These are phyloP conservation scores for Pseudogymnoascus sp. DNA, from an alignment of 2,329 filamentous ascomycete species.

Conservation along the genomic window DNA sequence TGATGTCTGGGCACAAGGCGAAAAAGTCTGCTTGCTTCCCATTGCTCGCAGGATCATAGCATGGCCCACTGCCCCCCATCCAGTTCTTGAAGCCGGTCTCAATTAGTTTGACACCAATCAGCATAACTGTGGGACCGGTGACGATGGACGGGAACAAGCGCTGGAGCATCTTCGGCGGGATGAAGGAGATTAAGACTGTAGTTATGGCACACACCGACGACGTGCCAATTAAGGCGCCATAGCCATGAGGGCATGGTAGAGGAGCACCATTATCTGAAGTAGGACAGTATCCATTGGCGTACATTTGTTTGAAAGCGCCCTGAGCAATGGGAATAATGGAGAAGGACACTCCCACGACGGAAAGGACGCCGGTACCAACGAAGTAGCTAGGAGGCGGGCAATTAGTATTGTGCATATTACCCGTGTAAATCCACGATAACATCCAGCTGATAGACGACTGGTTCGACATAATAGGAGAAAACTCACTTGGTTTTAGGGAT, in stretches of 20 bases:
- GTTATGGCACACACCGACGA: constrained; percentile 55
- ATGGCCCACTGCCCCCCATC: constrained; percentile 65
- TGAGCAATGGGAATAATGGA: constrained; percentile 65
- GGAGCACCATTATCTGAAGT: constrained; percentile 51
- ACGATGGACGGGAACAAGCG: constrained; percentile 73
- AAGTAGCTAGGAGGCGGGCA: constrained; percentile 53
- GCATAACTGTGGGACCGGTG: constrained; percentile 61
- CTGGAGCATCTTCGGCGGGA: constrained; percentile 59
- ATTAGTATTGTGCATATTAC: neutral
- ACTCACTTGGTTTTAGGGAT: neutral
- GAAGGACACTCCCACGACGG: constrained; percentile 72
- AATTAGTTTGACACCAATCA: constrained; percentile 68
- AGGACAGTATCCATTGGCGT: constrained; percentile 59
- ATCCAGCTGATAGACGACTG: neutral
- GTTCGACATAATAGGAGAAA: neutral
- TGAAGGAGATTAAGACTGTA: constrained; percentile 67
- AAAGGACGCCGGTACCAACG: constrained; percentile 70
- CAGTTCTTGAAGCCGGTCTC: constrained; percentile 65
- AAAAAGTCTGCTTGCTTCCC: neutral
- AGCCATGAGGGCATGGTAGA: constrained; percentile 67
- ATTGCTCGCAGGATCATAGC: constrained; percentile 28
- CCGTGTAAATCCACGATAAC: too few relatives aligned
- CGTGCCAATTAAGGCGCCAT: constrained; percentile 68
- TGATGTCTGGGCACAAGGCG: constrained; percentile 53
- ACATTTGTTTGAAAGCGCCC: constrained; percentile 70